Evolutionary conservation across 169 alveolate genomes (phyloP), one percentile per base, ranked within the genome.

Genomic region (Eimeria necatrix): DNA sequence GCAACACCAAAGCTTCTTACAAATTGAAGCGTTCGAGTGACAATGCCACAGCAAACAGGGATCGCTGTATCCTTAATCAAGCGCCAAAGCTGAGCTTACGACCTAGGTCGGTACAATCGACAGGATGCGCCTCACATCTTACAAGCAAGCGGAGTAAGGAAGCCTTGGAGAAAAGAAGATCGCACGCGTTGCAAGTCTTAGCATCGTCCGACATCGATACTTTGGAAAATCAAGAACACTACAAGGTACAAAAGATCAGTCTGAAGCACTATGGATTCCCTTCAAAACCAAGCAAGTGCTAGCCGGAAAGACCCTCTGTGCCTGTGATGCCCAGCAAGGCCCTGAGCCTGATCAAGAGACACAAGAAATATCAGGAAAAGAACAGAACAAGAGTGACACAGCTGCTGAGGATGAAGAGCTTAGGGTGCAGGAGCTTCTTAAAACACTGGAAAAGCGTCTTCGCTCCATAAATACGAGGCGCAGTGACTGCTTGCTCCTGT

Each of bases 391-490:
- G 24, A 4, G 20, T 0, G 22, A 0, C 7, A 22, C 32, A 1
- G 9, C 0, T 4, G 51, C 32, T 22, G 70, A 26, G 3, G 81
- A 32, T 41, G 92, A 56, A 59, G 91, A 85, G 61, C 46, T 59
- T 2, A 32, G 24, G 0, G 81, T 59, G 64, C 32, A 26, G 80
- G 61, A 22, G 51, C 92, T 56, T 41, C 92, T 85, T 26, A 3
- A 51, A 0, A 41, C 59, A 46, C 49, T 85, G 41, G 92, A 85
- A 20, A 59, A 85, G 81, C 76, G 76, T n/a, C 92, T 85, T 60
- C 68, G 60, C 26, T 16, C 12, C 12, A 3, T 59, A 46, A 49
- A 18, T 22, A 2, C 24, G 0, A 61, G 92, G 7, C 46, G 46
- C 18, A 60, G 60, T 5, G 26, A 6, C 7, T 32, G 22, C 48